Conservation (phyloP, 768 basidiomycete species). For the Kondoa subrosea region DNA sequence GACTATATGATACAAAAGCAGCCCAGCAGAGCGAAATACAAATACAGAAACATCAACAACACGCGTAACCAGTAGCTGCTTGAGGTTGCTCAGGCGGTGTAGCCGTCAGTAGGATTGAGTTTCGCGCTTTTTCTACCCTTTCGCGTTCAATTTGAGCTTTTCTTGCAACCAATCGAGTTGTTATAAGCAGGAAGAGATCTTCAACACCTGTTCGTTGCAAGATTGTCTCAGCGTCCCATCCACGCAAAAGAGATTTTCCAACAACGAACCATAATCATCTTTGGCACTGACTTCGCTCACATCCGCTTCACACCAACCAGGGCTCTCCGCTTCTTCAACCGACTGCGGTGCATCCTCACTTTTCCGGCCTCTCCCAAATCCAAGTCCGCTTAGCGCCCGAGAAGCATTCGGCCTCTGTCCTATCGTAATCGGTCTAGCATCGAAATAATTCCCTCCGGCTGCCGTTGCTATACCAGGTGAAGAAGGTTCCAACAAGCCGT, state of each 20-base stretch:
- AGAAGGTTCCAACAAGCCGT: conserved; percentile 9
- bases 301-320: conserved; percentile 66
- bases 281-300: conserved; percentile 84
- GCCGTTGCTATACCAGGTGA: background rate
- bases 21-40: too few species aligned
- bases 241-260: background rate
- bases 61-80: background rate
- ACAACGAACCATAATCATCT: conserved; percentile 54
- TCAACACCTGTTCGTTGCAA: conserved; percentile 47
- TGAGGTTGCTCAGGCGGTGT: conserved; percentile 4
- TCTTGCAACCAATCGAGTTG: conserved; percentile 57
- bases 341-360: conserved; percentile 32
- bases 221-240: conserved; percentile 5
- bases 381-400: background rate
- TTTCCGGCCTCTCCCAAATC: background rate
- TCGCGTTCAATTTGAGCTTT: conserved; percentile 67
- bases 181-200: conserved; percentile 60
- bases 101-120: conserved; percentile 55
- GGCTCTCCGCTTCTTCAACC: conserved; percentile 32
- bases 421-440: background rate
- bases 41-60: background rate
- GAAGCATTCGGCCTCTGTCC: background rate
- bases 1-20: too few species aligned
- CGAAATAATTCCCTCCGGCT: background rate
- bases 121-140: conserved; percentile 59